Evolutionary conservation across 768 basidiomycete genomes (phyloP), one percentile per base, ranked within the genome.

Genomic region (Russula griseocarnosa): DNA sequence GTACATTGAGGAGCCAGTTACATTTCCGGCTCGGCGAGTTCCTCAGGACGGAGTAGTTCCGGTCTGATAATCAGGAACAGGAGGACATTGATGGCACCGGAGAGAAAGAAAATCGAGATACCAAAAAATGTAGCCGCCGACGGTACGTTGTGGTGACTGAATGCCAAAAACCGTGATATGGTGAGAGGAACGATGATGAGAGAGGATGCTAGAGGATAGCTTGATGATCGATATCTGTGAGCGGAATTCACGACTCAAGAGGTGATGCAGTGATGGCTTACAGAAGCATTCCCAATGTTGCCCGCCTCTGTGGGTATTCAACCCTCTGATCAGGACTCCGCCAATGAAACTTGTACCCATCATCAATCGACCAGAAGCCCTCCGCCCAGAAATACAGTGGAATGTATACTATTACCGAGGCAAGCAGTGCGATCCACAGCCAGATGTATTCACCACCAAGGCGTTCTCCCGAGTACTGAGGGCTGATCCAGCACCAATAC

Each of bases 401-500:
- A 32, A 32, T 10, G 32, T 32, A 32, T 32, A 32, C 9, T 32
- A 32, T 32, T 32, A 10, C 32, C 9, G 32, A 32, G 51, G 74
- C 62, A 34, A 69, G 66, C 5, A 79, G 70, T 6, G 79, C 73
- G 40, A 77, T 50, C 80, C 80, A 80, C 52, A 80, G 71, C 80
- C 80, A 81, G 18, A 78, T 26, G 58, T 81, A 81, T 67, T 79
- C 79, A 1, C 77, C 79, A 52, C 63, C 73, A 18, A 79, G 70
- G n/a, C 75, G 72, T 63, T 76, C 73, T 3, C 64, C 63, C 2
- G 69, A 28, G 67, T 71, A 76, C 11, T 69, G 46, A 5, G 70
- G 47, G 40, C 74, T 71, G 58, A 81, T 76, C 79, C 79, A 80
- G 66, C 80, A 81, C 79, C 79, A 79, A 61, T 75, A 76, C 55